phyloP scores from a whole-genome alignment of 805 yeast species.

The Cyberlindnera lachancei region DNA sequence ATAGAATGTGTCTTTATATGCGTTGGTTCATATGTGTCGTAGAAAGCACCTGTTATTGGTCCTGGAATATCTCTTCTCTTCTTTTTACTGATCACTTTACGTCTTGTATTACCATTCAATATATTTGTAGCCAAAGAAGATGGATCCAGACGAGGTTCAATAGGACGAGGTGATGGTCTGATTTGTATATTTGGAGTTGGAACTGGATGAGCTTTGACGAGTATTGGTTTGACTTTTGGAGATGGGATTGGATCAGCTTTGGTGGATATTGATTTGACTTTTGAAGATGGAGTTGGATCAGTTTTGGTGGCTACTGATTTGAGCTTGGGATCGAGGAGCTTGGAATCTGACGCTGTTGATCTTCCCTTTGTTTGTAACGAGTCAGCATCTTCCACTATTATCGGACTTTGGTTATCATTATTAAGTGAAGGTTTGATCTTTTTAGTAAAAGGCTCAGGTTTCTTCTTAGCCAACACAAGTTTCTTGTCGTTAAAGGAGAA shows the following conservation, averaged over 20 bases:
- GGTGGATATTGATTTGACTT: neutral
- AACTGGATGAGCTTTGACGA: neutral
- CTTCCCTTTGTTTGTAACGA: slow-evolving; percentile 17
- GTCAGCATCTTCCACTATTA: slow-evolving; percentile 16
- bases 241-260: neutral
- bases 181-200: too few species aligned
- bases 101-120: neutral
- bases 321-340: slow-evolving; percentile 1
- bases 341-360: slow-evolving; percentile 14
- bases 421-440: neutral
- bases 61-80: slow-evolving; percentile 19
- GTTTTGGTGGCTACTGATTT: neutral
- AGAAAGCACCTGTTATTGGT: slow-evolving; percentile 13
- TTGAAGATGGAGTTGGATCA: neutral
- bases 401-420: slow-evolving; percentile 1
- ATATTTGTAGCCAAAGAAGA: too few species aligned
- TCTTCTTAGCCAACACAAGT: neutral
- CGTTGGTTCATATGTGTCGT: slow-evolving; percentile 13
- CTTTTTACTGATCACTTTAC: neutral
- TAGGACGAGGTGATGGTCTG: too few species aligned
- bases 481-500: slow-evolving; percentile 4
- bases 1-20: slow-evolving; percentile 1
- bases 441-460: neutral
- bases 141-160: too few species aligned
- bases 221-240: neutral